A percentile compares a stretch with the other conserved stretches of the same genome.
Evolutionary conservation across 495 filamentous ascomycete species (phyloP).

Genomic region (Penicillium silybi): DNA sequence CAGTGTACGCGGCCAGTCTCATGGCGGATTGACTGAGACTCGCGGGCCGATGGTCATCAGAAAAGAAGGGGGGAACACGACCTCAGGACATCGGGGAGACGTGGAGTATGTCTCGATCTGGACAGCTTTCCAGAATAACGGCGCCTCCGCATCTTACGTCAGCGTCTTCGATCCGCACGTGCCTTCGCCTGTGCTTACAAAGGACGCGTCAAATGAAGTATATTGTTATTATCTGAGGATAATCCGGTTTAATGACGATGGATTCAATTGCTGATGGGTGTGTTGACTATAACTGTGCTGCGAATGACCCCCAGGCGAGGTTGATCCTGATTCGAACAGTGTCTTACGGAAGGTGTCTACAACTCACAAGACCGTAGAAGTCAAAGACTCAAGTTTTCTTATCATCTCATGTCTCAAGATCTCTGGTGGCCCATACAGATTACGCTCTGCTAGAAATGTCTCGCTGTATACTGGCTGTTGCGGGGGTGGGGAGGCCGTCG

Average conservation of each 20-base stretch:
- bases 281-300: too few species aligned
- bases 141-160: slow-evolving; percentile 37
- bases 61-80: slow-evolving; percentile 17
- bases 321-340: too few species aligned
- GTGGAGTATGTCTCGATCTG: slow-evolving; percentile 27
- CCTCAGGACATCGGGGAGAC: slow-evolving; percentile 21
- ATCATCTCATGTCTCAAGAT: too few species aligned
- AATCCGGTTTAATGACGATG: background rate
- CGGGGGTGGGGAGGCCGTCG: too few species aligned
- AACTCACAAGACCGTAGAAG: too few species aligned
- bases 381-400: too few species aligned
- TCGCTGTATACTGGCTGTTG: too few species aligned
- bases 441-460: too few species aligned
- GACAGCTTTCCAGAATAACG: slow-evolving; percentile 37
- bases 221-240: background rate
- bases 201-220: background rate
- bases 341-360: too few species aligned
- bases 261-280: background rate
- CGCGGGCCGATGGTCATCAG: slow-evolving; percentile 31
- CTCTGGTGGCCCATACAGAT: too few species aligned
- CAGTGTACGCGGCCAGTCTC: slow-evolving; percentile 52
- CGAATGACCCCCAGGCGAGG: too few species aligned
- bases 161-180: slow-evolving; percentile 20
- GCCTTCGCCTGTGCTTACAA: background rate
- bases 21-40: slow-evolving; percentile 32